These are phyloP conservation scores for Ustulina deusta DNA, from an alignment of 2,329 filamentous ascomycete genomes.

Conservation along the genomic window DNA sequence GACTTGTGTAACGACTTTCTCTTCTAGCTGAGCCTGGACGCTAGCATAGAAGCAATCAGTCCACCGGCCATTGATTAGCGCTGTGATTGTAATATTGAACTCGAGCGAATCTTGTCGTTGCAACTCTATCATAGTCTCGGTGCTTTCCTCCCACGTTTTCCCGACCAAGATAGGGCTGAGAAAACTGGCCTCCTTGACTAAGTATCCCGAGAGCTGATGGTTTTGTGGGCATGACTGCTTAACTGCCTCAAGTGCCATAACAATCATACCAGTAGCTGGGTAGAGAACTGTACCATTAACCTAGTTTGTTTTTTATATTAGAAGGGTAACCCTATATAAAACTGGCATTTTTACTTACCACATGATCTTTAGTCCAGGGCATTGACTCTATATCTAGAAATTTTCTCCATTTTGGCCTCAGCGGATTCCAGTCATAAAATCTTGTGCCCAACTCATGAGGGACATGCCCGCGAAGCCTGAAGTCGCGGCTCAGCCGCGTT, in stretches of 20 bases:
- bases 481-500: background rate
- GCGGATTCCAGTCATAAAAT: background rate
- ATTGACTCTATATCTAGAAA: background rate
- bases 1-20: background rate
- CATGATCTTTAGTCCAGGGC: conserved; percentile 6
- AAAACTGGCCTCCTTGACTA: conserved; percentile 11
- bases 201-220: background rate
- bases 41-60: background rate
- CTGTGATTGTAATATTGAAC: too few relatives aligned
- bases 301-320: too few relatives aligned
- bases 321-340: background rate
- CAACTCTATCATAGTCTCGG: too few relatives aligned
- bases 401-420: background rate
- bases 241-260: conserved; percentile 10
- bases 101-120: too few relatives aligned
- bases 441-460: background rate
- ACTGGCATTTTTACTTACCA: background rate
- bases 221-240: background rate
- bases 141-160: too few relatives aligned
- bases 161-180: conserved; percentile 8
- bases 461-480: background rate
- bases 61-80: background rate
- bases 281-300: background rate
- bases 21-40: background rate
- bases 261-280: conserved; percentile 1